Base-by-base conservation (phyloP, 2,329 filamentous ascomycete genomes). In the Hymenoscyphus occultus region DNA sequence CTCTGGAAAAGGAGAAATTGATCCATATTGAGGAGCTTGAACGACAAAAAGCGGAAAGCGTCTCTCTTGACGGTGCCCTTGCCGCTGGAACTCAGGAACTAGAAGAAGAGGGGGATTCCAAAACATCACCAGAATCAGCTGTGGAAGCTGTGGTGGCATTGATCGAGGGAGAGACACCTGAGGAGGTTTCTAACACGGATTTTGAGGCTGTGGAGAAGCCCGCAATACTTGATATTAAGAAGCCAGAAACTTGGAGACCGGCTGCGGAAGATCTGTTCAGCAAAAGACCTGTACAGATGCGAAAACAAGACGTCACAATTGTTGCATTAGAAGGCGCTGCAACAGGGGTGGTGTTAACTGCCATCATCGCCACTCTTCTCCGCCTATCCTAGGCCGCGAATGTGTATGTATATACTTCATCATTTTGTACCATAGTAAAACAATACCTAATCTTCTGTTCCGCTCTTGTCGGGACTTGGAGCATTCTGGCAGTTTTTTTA, bases 241-340 rank as follows among this genome's bases (percentile, higher is more conserved):
- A 66, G 12, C 65, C 68, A 39, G 60, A 70, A 76, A 77, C 63
- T 75, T 86, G 85, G 80, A 82, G 78, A 71, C 78, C 80, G 6
- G 79, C 78, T 3, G 71, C 84, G 5, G 72, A 78, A 51, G 88
- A 92, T 68, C 76, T 92, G 16, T 85, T 83, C 77, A 91, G 89
- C 76, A 86, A 92, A 64, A 81, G 86, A 69, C 79, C 78, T 67
- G 79, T 92, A 72, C 80, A 83, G 59, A 72, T 92, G 67, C 84
- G 84, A 56, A 90, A 91, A 80, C 83, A 85, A 61, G 90, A 93
- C 71, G 78, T 90, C 39, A 91, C 90, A 2, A 77, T 89, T n/a
- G 79, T 91, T 69, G 88, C 85, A 59, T 77, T 92, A 42, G 86
- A 93, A 76, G 85, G 89, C 63, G 86, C 84, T 7, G 81, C 85